These are phyloP conservation scores for Pseudocercospora vitis DNA, from an alignment of 2,329 filamentous ascomycete genomes.

Conservation along the genomic window DNA sequence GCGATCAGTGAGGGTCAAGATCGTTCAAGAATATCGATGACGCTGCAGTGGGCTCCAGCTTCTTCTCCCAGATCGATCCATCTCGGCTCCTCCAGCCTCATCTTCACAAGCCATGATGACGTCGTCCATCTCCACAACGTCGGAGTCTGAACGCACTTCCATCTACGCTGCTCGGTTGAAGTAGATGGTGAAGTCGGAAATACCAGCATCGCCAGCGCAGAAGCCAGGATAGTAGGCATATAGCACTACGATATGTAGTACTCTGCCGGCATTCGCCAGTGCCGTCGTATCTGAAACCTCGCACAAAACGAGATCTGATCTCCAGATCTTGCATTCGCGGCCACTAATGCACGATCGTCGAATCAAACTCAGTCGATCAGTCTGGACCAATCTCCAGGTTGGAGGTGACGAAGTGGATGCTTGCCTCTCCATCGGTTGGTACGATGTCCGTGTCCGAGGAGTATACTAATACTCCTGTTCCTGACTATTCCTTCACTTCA, in stretches of 20 bases:
- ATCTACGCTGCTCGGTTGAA: too few relatives aligned
- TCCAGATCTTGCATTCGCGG: conserved; percentile 7
- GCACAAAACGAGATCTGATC: neutral
- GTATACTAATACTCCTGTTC: neutral
- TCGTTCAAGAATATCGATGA: conserved; percentile 3
- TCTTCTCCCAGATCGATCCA: neutral
- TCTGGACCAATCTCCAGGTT: neutral
- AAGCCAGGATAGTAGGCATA: neutral
- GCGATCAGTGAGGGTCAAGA: neutral
- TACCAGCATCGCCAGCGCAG: neutral
- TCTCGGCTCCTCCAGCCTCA: conserved; percentile 1
- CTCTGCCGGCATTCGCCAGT: neutral
- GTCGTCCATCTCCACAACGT: conserved; percentile 7
- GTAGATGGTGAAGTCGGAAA: neutral
- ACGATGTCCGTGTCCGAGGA: neutral
- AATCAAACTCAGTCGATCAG: conserved; percentile 3
- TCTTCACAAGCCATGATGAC: conserved; percentile 8
- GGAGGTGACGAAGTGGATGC: conserved; percentile 5
- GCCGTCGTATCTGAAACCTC: neutral
- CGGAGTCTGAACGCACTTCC: neutral
- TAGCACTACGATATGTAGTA: neutral
- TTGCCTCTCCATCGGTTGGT: neutral
- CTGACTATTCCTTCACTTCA: neutral
- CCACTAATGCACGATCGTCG: conserved; percentile 3
- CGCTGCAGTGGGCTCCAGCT: neutral